phyloP scores from a whole-genome alignment of 441 rosid genomes.

The Kokia cookei region DNA sequence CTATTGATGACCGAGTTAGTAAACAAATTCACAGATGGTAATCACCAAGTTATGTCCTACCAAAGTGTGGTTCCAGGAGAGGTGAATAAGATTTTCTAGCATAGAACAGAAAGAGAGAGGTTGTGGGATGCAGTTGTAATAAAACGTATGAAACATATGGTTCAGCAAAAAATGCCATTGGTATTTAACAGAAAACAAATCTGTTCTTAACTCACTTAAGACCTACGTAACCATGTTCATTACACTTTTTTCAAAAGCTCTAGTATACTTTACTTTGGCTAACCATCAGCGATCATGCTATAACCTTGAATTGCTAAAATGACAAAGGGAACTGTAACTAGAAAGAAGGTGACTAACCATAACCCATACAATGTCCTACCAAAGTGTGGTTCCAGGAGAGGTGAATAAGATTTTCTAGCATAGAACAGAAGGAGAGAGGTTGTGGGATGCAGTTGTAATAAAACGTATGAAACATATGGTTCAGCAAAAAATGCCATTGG shows the following conservation, averaged over 20 bases:
- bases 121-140: background rate
- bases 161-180: background rate
- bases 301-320: background rate
- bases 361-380: no score
- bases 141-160: background rate
- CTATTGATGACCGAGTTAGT: background rate
- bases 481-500: background rate
- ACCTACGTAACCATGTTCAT: background rate
- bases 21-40: background rate
- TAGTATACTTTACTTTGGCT: background rate
- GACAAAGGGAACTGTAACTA: background rate
- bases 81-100: background rate
- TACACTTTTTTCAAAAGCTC: background rate
- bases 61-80: background rate
- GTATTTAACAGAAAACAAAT: background rate
- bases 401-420: background rate
- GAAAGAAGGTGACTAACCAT: slow-evolving; percentile 15
- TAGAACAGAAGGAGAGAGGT: background rate
- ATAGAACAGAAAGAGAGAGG: background rate
- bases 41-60: background rate
- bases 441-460: background rate
- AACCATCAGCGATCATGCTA: slow-evolving; percentile 3
- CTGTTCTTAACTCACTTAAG: background rate
- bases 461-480: background rate
- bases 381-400: background rate